phyloP scores from a whole-genome alignment of 1,284 basidiomycete genomes.

The Naganishia liquefaciens region DNA sequence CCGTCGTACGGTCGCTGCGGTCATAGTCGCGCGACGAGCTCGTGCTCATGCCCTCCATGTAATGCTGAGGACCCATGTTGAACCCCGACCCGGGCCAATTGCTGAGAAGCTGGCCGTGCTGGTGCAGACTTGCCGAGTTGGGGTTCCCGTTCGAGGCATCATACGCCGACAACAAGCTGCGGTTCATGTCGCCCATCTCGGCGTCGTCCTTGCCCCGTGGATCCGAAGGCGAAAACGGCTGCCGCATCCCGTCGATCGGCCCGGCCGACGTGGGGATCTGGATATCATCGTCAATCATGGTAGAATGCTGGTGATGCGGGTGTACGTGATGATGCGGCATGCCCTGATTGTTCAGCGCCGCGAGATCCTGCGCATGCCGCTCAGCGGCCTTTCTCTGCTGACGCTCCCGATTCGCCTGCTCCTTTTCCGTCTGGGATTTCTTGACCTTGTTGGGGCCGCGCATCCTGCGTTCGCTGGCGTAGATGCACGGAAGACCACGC shows the following conservation, averaged over 20 bases:
- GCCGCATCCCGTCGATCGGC: constrained; percentile 16
- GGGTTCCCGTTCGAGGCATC: constrained; percentile 21
- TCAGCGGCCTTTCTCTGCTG: constrained; percentile 25
- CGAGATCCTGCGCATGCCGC: constrained; percentile 19
- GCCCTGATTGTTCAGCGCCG: constrained; percentile 8
- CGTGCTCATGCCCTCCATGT: constrained; percentile 24
- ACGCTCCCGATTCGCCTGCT: constrained; percentile 25
- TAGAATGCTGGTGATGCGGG: constrained; percentile 23
- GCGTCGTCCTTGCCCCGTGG: constrained; percentile 21
- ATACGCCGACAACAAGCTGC: constrained; percentile 22
- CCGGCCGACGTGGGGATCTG: constrained; percentile 16
- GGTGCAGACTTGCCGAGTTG: constrained; percentile 12
- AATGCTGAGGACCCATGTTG: constrained; percentile 12
- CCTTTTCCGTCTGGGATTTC: constrained; percentile 26
- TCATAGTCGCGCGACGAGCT: constrained; percentile 25
- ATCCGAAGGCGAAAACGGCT: constrained; percentile 9
- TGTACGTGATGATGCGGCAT: constrained; percentile 17
- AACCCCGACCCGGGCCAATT: constrained; percentile 19
- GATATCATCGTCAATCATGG: constrained; percentile 25
- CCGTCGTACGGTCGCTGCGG: constrained; percentile 26
- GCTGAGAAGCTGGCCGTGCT: constrained; percentile 27
- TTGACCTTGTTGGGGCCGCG: constrained; percentile 36
- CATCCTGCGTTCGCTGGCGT: constrained; percentile 32
- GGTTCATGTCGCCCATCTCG: constrained; percentile 12
- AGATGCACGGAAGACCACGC: constrained; percentile 26